Base-by-base conservation (phyloP, 371 early-diverging fungal genomes). In the Mucor piriformis region DNA sequence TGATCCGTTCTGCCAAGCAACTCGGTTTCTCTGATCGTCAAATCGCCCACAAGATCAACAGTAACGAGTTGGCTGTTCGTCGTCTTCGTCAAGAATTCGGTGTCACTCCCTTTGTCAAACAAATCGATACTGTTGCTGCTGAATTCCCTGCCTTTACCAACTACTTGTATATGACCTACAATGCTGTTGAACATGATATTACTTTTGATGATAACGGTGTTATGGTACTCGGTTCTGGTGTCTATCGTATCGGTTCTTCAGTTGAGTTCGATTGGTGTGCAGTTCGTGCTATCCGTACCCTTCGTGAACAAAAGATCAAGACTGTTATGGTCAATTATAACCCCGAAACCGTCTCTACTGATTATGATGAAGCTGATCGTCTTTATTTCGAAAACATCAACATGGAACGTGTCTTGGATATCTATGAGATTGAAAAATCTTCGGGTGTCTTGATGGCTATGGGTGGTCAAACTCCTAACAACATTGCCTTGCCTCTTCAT, bases 261-360 rank as follows among this genome's bases (percentile, higher is more conserved):
- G 95, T 95, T 16, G 96, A 97, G 70, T 96, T 96, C 70, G 96
- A 97, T 73, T 96, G 97, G 97, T 96, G 97, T 74, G 95, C 90
- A 29, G 96, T 96, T 27, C 85, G 92, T 24, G 89, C 93, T 49
- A 94, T 95, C 53, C 93, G 95, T 59, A 89, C 94, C 12, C 81
- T 97, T 42, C 91, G 95, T 48, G 80, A 85, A 55, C 76, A 81
- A 63, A 88, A 88, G 11, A 67, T 85, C 72, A 93, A 93, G 81
- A 95, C 96, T 4, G 83, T 96, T 62, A 96, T 96, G 95, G 84
- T 97, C 62, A 97, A 97, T 83, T 96, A 95, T 78, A 97, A 97
- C 72, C 97, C 97, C 3, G 97, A 97, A 66, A 97, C 97, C 12
- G 97, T 97, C 3, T 91, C 91, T 2, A 97, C 97, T 12, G 97